Percentiles rank a stretch among this genome's conserved stretches.
Conservation (phyloP, 257 asterid genomes). For the Capsicum pubescens region DNA sequence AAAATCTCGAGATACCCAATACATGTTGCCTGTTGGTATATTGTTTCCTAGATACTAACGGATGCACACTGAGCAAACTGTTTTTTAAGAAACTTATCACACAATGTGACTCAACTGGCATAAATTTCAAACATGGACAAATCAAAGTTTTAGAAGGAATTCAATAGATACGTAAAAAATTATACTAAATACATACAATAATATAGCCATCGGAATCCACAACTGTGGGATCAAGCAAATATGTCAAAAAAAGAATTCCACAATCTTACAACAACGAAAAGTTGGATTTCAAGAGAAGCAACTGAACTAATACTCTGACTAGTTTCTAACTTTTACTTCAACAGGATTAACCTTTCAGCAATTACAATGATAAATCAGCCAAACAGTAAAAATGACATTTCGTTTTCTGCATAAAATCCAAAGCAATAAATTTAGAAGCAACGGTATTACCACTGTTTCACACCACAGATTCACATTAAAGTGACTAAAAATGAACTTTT, state of each 20-base stretch:
- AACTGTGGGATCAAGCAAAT: background rate
- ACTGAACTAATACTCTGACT: background rate
- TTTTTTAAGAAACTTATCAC: background rate
- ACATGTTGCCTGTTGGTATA: background rate
- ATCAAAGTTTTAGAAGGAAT: background rate
- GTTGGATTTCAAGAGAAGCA: background rate
- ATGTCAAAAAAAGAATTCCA: background rate
- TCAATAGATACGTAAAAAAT: background rate
- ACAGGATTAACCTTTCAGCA: conserved; percentile 4
- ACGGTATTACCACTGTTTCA: background rate
- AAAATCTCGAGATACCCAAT: background rate
- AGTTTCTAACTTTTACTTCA: background rate
- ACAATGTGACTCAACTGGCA: background rate
- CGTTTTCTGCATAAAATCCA: background rate
- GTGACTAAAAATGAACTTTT: background rate
- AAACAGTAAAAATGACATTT: background rate
- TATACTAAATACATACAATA: background rate
- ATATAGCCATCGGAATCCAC: background rate
- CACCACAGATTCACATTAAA: background rate
- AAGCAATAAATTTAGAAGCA: background rate
- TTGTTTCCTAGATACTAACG: background rate
- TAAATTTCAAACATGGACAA: background rate
- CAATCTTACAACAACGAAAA: background rate
- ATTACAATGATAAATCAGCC: background rate
- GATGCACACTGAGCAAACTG: background rate